Evolutionary conservation across 2,329 filamentous ascomycete genomes (phyloP).

Genomic region (Penicillium brevicompactum): DNA sequence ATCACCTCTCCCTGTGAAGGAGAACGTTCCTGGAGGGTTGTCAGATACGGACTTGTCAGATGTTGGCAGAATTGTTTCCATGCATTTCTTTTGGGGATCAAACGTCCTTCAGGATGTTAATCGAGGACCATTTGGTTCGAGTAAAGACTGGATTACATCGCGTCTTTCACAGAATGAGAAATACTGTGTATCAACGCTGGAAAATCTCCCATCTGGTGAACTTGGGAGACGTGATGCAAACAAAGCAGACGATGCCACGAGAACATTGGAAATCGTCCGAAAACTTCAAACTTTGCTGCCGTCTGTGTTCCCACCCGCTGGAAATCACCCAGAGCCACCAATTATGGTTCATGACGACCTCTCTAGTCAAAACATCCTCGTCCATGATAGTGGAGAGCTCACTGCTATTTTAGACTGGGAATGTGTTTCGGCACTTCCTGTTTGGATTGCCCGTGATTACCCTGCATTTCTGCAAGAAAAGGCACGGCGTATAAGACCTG

Average conservation of each 20-base stretch:
- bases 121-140: constrained; percentile 17
- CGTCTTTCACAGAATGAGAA: constrained; percentile 11
- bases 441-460: constrained; percentile 18
- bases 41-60: background rate
- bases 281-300: constrained; percentile 10
- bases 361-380: constrained; percentile 16
- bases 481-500: constrained; percentile 5
- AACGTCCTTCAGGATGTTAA: constrained; percentile 9
- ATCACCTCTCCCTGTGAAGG: too few relatives aligned
- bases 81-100: constrained; percentile 16
- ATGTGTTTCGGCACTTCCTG: constrained; percentile 20
- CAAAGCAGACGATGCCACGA: constrained; percentile 14
- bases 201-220: constrained; percentile 5
- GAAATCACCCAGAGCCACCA: constrained; percentile 7
- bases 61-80: constrained; percentile 18
- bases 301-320: constrained; percentile 4
- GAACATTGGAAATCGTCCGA: constrained; percentile 7
- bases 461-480: constrained; percentile 9
- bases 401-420: constrained; percentile 20
- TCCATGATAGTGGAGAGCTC: constrained; percentile 16
- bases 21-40: too few relatives aligned
- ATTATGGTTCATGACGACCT: constrained; percentile 18
- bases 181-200: constrained; percentile 8
- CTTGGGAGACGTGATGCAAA: constrained; percentile 13
- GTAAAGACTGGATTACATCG: constrained; percentile 14